Evolutionary conservation across 192 early-diverging fungal species (phyloP), one percentile per base, ranked within the genome.

Genomic region (Backusella sp.): DNA sequence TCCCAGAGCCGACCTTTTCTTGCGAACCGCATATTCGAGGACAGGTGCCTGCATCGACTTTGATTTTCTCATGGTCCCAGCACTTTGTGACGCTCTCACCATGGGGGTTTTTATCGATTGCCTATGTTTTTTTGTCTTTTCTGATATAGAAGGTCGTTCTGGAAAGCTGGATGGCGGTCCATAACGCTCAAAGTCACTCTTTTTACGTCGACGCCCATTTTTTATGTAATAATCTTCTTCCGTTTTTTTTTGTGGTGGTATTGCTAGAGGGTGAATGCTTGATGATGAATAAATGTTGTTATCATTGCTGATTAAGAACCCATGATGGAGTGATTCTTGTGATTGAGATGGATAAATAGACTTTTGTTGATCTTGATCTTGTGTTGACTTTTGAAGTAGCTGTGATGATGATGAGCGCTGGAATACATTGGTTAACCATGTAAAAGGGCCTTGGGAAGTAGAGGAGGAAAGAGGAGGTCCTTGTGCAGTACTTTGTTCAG

Each of bases 111-210:
- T 59, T 59, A 26, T 62, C 14, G 56, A 62, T 62, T 62, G 56
- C 12, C 21, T 26, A 26, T 62, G 8, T 62, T 62, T 62, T 28
- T 4, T 23, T 3, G 56, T 62, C 23, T 62, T 62, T 62, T 62
- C 56, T 62, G 56, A 62, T 62, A 62, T 62, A 1, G 56, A 62
- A 4, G 19, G 56, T 21, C 59, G 19, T 0, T 36, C 35, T 3
- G 73, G 73, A 32, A 74, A 74, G n/a, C 73, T 74, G 7, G 73
- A 39, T 4, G 65, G 35, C 0, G 73, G 73, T 14, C 73, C 73
- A 44, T 74, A 42, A 30, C 73, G 35, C 15, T 74, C 73, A 15
- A 74, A 28, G 9, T 74, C 73, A 32, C 59, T 74, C 30, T 74
- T 74, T 21, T 74, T 62, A 26, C 56, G 56, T 62, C 56, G 46